Evolutionary conservation across 805 yeast species (phyloP).

Genomic region (Suhomyces tanzawaensis): DNA sequence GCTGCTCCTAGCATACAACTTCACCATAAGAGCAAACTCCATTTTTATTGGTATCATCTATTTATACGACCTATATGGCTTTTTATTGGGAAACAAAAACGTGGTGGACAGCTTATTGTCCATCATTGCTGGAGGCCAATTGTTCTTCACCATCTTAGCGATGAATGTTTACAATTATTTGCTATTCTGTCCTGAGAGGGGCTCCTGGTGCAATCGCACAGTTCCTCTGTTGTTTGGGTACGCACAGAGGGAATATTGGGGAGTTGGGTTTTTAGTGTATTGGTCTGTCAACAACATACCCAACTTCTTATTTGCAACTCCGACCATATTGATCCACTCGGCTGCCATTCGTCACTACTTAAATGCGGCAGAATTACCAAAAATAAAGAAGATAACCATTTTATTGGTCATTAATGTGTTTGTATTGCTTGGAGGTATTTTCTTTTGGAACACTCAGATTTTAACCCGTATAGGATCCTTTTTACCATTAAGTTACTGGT

Average conservation of each 20-base stretch:
- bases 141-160: slow-evolving; percentile 46
- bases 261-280: slow-evolving; percentile 73
- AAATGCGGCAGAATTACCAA: slow-evolving; percentile 30
- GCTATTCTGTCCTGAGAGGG: slow-evolving; percentile 64
- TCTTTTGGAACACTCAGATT: slow-evolving; percentile 82
- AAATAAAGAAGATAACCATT: slow-evolving; percentile 30
- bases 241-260: slow-evolving; percentile 84
- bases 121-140: slow-evolving; percentile 54
- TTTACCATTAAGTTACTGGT: slow-evolving; percentile 76
- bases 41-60: slow-evolving; percentile 68
- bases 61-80: slow-evolving; percentile 50
- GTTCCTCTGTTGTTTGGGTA: slow-evolving; percentile 63
- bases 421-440: slow-evolving; percentile 49
- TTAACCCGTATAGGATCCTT: slow-evolving; percentile 76
- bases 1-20: slow-evolving; percentile 50
- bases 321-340: slow-evolving; percentile 52
- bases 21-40: slow-evolving; percentile 73
- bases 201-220: slow-evolving; percentile 69
- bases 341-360: slow-evolving; percentile 40
- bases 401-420: slow-evolving; percentile 41
- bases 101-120: slow-evolving; percentile 24
- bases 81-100: slow-evolving; percentile 14
- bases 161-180: slow-evolving; percentile 54
- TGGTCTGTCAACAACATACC: slow-evolving; percentile 84
- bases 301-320: slow-evolving; percentile 73